These are phyloP conservation scores for Lathyrus aphaca DNA, from an alignment of 306 rosid genomes.

Conservation along the genomic window DNA sequence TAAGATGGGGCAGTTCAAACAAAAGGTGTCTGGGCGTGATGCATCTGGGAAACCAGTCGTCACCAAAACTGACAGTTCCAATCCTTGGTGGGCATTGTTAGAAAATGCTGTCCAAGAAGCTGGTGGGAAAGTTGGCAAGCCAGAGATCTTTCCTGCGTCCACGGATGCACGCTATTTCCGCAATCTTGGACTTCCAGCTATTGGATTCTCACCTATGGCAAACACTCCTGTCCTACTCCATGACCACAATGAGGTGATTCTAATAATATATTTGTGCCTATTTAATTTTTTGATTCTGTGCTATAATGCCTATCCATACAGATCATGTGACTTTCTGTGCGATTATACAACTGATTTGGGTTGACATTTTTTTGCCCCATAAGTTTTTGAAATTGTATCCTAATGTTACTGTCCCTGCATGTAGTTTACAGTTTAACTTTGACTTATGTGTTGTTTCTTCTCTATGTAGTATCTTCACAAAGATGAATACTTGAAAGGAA, in stretches of 20 bases:
- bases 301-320: constrained; percentile 3
- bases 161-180: constrained; percentile 92
- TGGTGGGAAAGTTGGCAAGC: constrained; percentile 83
- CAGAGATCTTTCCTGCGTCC: constrained; percentile 83
- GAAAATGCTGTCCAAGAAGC: constrained; percentile 75
- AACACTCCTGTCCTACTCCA: constrained; percentile 91
- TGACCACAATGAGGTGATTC: constrained; percentile 92
- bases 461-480: constrained; percentile 73
- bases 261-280: background rate
- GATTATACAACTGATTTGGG: constrained; percentile 10
- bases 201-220: constrained; percentile 95
- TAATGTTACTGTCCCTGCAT: background rate
- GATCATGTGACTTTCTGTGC: constrained; percentile 8
- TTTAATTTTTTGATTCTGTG: background rate
- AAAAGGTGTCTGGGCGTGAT: constrained; percentile 52
- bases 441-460: constrained; percentile 18
- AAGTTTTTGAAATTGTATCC: too few species aligned
- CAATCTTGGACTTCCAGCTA: constrained; percentile 73
- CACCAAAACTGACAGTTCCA: constrained; percentile 73
- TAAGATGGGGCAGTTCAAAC: constrained; percentile 74
- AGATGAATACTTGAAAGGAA: constrained; percentile 87
- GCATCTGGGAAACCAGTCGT: constrained; percentile 62
- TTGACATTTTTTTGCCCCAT: background rate
- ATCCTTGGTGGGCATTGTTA: constrained; percentile 88
- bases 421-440: constrained; percentile 26